These are phyloP conservation scores for Saccharomyces hybrid DNA, from an alignment of 1,139 yeast species.

Conservation along the genomic window DNA sequence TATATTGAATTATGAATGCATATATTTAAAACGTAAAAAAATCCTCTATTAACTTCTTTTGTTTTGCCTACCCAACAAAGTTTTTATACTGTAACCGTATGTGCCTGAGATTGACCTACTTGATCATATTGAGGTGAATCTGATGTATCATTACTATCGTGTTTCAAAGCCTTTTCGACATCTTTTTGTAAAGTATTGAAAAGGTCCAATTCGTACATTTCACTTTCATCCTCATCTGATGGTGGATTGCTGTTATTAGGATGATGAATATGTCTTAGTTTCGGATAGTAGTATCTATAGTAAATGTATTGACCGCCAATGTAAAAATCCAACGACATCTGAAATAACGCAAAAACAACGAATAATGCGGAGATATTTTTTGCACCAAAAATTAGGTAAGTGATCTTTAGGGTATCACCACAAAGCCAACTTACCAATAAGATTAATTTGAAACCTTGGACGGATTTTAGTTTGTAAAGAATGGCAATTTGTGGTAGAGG, in stretches of 20 bases:
- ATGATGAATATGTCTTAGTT: neutral
- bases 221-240: neutral
- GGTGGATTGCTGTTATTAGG: conserved; percentile 9
- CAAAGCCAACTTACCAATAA: conserved; percentile 78
- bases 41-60: neutral
- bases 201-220: conserved; percentile 4
- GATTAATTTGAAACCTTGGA: conserved; percentile 71
- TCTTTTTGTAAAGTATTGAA: conserved; percentile 2
- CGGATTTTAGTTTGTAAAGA: conserved; percentile 57
- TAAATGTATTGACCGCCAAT: conserved; percentile 70
- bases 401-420: conserved; percentile 74
- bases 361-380: conserved; percentile 59
- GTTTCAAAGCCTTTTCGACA: neutral
- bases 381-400: conserved; percentile 67
- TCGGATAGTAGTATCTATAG: conserved; percentile 37
- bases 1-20: neutral
- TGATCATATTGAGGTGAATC: neutral
- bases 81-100: neutral
- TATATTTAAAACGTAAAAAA: neutral
- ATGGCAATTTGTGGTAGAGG: conserved; percentile 84
- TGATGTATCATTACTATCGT: neutral
- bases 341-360: conserved; percentile 71
- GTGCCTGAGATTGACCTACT: neutral
- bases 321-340: conserved; percentile 66
- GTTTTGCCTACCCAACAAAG: neutral